Conservation (phyloP, 2,329 filamentous ascomycete genomes). For the Monosporascus sp. region DNA sequence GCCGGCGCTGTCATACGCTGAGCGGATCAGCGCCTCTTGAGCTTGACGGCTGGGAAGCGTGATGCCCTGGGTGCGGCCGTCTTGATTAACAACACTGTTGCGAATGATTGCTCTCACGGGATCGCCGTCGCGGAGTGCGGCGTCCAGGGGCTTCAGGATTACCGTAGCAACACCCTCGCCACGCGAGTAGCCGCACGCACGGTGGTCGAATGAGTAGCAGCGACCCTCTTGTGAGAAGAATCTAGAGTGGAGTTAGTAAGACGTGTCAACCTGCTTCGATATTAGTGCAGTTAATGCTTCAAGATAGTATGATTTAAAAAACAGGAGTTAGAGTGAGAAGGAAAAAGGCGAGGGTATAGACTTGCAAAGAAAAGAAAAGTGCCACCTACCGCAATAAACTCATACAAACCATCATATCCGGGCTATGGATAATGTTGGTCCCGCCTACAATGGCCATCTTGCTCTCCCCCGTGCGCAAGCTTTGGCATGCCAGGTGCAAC, state of each 20-base stretch:
- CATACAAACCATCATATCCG: conserved; percentile 6
- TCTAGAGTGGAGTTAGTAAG: background rate
- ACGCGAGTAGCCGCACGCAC: conserved; percentile 12
- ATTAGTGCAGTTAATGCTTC: too few relatives aligned
- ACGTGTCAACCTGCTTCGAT: background rate
- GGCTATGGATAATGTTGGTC: conserved; percentile 8
- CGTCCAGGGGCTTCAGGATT: conserved; percentile 2
- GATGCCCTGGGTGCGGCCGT: conserved; percentile 39
- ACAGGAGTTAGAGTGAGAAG: too few relatives aligned
- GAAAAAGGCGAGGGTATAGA: too few relatives aligned
- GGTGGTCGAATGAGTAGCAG: conserved; percentile 5
- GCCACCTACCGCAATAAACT: conserved; percentile 2
- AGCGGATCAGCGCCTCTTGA: conserved; percentile 29
- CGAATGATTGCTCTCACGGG: conserved; percentile 34
- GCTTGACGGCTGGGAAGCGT: conserved; percentile 36
- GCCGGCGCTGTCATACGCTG: conserved; percentile 27
- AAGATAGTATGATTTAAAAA: too few relatives aligned
- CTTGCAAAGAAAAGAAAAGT: background rate
- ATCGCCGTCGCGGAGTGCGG: conserved; percentile 19
- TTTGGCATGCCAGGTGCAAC: conserved; percentile 19
- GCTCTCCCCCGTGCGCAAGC: conserved; percentile 10
- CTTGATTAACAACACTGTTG: conserved; percentile 31
- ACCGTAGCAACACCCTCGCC: conserved; percentile 8
- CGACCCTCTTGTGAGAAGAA: background rate
- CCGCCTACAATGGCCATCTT: conserved; percentile 9